Percentiles rank a stretch among this genome's conserved stretches.
Conservation (phyloP, 495 filamentous ascomycete species). For the Neurospora sp. region DNA sequence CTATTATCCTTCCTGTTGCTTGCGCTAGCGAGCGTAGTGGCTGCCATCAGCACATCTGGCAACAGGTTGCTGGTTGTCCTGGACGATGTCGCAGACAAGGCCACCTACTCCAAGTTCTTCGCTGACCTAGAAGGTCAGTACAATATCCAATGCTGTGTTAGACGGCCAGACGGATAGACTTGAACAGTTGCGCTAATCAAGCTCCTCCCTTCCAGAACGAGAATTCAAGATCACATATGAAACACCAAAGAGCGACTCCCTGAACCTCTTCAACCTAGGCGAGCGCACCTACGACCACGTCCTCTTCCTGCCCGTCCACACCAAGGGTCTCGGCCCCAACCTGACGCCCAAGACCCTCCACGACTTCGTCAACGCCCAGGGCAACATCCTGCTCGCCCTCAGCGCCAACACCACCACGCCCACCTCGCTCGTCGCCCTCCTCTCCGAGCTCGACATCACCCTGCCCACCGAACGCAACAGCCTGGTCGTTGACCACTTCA, state of each 20-base stretch:
- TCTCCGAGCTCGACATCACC: constrained; percentile 84
- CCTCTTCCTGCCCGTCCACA: constrained; percentile 73
- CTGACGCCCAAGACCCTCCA: constrained; percentile 79
- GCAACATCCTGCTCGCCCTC: constrained; percentile 87
- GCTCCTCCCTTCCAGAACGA: constrained; percentile 44
- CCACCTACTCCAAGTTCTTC: constrained; percentile 71
- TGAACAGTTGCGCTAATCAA: constrained; percentile 10
- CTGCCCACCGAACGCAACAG: constrained; percentile 74
- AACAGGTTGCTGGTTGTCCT: constrained; percentile 75
- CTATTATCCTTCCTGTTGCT: constrained; percentile 58
- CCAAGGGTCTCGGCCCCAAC: constrained; percentile 82
- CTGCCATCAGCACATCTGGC: constrained; percentile 72
- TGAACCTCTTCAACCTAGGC: constrained; percentile 78
- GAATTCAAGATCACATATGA: constrained; percentile 73
- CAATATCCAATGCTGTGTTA: background rate
- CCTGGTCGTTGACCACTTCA: constrained; percentile 88
- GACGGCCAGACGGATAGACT: background rate
- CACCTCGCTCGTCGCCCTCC: constrained; percentile 69
- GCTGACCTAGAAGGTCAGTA: constrained; percentile 65
- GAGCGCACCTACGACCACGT: constrained; percentile 86
- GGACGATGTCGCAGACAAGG: constrained; percentile 72
- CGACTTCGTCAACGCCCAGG: constrained; percentile 81
- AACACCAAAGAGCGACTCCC: constrained; percentile 73
- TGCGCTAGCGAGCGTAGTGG: constrained; percentile 51
- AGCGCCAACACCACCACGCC: constrained; percentile 64